These are phyloP conservation scores for Datura wrightii DNA, from an alignment of 257 asterid genomes.

Conservation along the genomic window DNA sequence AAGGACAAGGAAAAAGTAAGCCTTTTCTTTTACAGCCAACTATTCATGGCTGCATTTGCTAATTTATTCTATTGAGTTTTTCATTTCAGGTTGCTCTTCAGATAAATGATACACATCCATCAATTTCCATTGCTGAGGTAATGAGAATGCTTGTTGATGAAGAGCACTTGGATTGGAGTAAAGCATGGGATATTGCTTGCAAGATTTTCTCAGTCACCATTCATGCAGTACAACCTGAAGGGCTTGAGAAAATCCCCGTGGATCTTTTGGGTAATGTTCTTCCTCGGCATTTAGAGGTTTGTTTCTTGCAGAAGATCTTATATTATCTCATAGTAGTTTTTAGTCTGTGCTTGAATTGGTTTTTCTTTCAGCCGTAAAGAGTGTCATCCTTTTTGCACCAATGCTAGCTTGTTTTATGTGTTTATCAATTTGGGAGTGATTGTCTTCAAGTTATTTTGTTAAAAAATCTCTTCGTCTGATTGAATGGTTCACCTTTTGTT, in stretches of 20 bases:
- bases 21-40: not conserved
- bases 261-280: slow-evolving; percentile 60
- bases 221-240: slow-evolving; percentile 55
- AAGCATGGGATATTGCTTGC: slow-evolving; percentile 54
- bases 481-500: slow-evolving; percentile 24
- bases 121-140: slow-evolving; percentile 56
- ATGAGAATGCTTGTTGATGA: slow-evolving; percentile 60
- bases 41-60: slow-evolving; percentile 16
- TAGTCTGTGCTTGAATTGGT: not conserved
- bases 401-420: not conserved
- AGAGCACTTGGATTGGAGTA: slow-evolving; percentile 51
- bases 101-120: slow-evolving; percentile 62
- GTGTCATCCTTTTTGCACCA: slow-evolving; percentile 16
- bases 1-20: not conserved
- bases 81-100: slow-evolving; percentile 54
- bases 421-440: not conserved
- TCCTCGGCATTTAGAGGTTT: slow-evolving; percentile 57
- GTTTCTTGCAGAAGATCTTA: slow-evolving; percentile 33
- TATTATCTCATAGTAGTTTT: not conserved
- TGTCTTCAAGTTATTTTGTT: not conserved
- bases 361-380: not conserved
- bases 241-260: slow-evolving; percentile 57
- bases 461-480: slow-evolving; percentile 23
- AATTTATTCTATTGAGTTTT: slow-evolving; percentile 24
- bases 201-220: slow-evolving; percentile 52